These are phyloP conservation scores for Aspergillus neotritici DNA, from an alignment of 2,329 filamentous ascomycete species.

Conservation along the genomic window DNA sequence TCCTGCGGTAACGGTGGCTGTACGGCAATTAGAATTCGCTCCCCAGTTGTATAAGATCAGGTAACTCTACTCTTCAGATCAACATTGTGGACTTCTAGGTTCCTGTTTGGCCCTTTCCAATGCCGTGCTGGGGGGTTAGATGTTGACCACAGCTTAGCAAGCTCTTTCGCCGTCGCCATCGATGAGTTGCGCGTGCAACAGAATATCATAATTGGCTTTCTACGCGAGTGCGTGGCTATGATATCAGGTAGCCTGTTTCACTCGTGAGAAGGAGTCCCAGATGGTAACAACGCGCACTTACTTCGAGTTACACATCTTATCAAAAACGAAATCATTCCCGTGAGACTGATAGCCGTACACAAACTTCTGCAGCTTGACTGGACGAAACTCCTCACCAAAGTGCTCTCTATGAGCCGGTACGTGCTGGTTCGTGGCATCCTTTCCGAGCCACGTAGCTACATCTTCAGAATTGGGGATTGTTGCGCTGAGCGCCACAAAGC, in stretches of 20 bases:
- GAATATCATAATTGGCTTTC: constrained; percentile 77
- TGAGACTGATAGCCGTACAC: constrained; percentile 64
- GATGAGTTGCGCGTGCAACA: constrained; percentile 71
- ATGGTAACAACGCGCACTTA: constrained; percentile 23
- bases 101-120: constrained; percentile 57
- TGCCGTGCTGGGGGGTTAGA: constrained; percentile 48
- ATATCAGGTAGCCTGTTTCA: constrained; percentile 56
- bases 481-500: constrained; percentile 76
- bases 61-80: constrained; percentile 52
- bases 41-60: neutral
- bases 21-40: constrained; percentile 7
- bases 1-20: constrained; percentile 49
- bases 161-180: constrained; percentile 59
- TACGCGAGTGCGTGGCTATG: constrained; percentile 60
- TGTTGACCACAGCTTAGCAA: constrained; percentile 61
- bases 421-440: constrained; percentile 53
- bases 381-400: constrained; percentile 75
- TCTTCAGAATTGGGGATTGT: constrained; percentile 79
- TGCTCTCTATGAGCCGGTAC: constrained; percentile 61
- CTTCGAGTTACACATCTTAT: constrained; percentile 61
- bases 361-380: constrained; percentile 68
- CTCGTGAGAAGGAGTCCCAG: too few relatives aligned
- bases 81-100: constrained; percentile 50
- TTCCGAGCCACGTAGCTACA: constrained; percentile 74
- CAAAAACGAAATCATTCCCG: constrained; percentile 71